Evolutionary conservation across 805 yeast species (phyloP), one percentile per base, ranked within the genome.

Genomic region (Ogataea wickerhamii): DNA sequence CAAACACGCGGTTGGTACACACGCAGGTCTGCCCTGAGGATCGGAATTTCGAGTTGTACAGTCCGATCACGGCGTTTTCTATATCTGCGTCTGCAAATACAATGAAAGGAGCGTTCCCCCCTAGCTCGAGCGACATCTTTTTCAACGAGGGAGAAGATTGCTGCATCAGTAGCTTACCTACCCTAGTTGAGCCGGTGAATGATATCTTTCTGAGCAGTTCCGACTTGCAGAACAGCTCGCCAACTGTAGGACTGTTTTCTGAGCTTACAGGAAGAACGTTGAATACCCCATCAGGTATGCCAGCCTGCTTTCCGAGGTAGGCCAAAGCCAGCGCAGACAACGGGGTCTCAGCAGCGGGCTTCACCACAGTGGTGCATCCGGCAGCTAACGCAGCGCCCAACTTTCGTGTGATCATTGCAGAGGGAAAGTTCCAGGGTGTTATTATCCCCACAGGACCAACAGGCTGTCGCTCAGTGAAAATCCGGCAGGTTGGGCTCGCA

Each of bases 341-440:
- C 13, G 94, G 93, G 14, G 94, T 84, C 53, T 80, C 86, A 2
- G 73, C 64, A 12, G 87, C 91, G 0, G 93, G 93, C 61, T 83
- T 84, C 44, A 85, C 67, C 12, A 85, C 86, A 2, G 80, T 60
- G 3, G 93, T 78, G 58, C 91, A 84, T 1, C 94, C 94, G 5
- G 87, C 83, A n/a, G 93, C 91, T 17, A 82, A 55, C 0, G 87
- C 87, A 17, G 91, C 87, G 8, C 83, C 88, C 37, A 79, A 60
- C 56, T 82, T 82, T 40, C 88, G 64, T 3, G 88, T 73, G 40
- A 81, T 79, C 88, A 82, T 82, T 2, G 89, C 86, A 10, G 79
- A 64, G 2, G 94, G 94, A 59, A 85, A 85, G 60, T 85, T 85
- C 91, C 93, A 85, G 1, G 93, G 93, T 1, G 91, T 82, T 51